Evolutionary conservation across 1,284 basidiomycete genomes (phyloP).

Genomic region (Sporisorium scitamineum): DNA sequence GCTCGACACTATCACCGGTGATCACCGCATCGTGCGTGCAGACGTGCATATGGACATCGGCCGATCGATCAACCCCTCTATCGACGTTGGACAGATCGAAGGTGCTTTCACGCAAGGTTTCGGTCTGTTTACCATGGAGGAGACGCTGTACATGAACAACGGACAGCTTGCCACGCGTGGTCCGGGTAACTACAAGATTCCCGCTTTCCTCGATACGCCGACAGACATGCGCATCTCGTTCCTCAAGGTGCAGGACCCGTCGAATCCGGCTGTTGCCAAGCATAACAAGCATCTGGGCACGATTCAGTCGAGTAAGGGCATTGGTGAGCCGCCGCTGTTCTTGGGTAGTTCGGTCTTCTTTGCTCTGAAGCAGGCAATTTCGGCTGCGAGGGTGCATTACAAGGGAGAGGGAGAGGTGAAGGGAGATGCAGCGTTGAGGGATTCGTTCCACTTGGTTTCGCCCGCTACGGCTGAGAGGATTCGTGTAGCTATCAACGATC

Average conservation of each 20-base stretch:
- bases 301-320: slow-evolving; percentile 62
- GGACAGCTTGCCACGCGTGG: slow-evolving; percentile 68
- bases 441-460: slow-evolving; percentile 57
- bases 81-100: slow-evolving; percentile 70
- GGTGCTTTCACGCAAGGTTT: slow-evolving; percentile 63
- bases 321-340: slow-evolving; percentile 69
- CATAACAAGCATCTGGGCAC: slow-evolving; percentile 59
- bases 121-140: slow-evolving; percentile 69
- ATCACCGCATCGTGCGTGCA: slow-evolving; percentile 60
- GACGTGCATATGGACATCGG: slow-evolving; percentile 70
- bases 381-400: slow-evolving; percentile 62
- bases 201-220: slow-evolving; percentile 69
- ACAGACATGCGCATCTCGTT: slow-evolving; percentile 67
- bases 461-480: slow-evolving; percentile 69
- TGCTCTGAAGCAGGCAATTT: slow-evolving; percentile 68
- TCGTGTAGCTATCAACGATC: slow-evolving; percentile 65
- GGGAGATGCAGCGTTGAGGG: slow-evolving; percentile 15
- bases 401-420: slow-evolving; percentile 21
- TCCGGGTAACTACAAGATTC: slow-evolving; percentile 69
- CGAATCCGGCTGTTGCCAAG: slow-evolving; percentile 3
- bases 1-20: slow-evolving; percentile 69
- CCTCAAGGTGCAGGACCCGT: slow-evolving; percentile 58
- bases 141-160: slow-evolving; percentile 66
- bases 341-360: slow-evolving; percentile 66
- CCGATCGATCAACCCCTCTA: slow-evolving; percentile 68